phyloP scores from a whole-genome alignment of 148 eudicot species.

The Amaranthus cruentus region DNA sequence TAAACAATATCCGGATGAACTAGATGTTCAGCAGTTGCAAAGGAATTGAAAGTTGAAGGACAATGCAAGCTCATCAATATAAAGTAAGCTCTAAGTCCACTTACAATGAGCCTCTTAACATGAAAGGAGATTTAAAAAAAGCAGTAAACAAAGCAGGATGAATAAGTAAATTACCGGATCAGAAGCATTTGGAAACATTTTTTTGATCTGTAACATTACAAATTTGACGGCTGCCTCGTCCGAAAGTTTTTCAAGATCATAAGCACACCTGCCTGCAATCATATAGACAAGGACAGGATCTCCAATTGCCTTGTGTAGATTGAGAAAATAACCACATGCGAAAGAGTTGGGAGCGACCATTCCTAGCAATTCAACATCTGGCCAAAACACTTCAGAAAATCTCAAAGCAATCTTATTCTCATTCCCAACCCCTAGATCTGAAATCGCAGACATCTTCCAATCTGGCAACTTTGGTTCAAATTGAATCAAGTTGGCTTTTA shows the following conservation, averaged over 20 bases:
- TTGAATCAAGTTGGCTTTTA: conserved; percentile 73
- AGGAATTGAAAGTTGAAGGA: no score
- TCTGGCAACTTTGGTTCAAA: conserved; percentile 92
- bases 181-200: conserved; percentile 82
- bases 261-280: conserved; percentile 93
- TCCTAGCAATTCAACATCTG: conserved; percentile 77
- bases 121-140: neutral
- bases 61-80: no score
- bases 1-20: no score
- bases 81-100: neutral
- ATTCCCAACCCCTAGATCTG: conserved; percentile 93
- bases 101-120: neutral
- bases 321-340: conserved; percentile 95
- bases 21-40: no score
- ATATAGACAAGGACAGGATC: conserved; percentile 93
- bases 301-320: conserved; percentile 91
- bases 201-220: conserved; percentile 85
- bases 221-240: conserved; percentile 68
- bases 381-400: conserved; percentile 86
- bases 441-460: conserved; percentile 85
- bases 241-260: conserved; percentile 83
- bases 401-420: conserved; percentile 91
- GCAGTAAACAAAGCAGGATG: conserved; percentile 11
- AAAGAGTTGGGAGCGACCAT: conserved; percentile 82
- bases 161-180: conserved; percentile 65